Conservation (phyloP, 2,329 filamentous ascomycete genomes). For the Dichotomopilus funicola region DNA sequence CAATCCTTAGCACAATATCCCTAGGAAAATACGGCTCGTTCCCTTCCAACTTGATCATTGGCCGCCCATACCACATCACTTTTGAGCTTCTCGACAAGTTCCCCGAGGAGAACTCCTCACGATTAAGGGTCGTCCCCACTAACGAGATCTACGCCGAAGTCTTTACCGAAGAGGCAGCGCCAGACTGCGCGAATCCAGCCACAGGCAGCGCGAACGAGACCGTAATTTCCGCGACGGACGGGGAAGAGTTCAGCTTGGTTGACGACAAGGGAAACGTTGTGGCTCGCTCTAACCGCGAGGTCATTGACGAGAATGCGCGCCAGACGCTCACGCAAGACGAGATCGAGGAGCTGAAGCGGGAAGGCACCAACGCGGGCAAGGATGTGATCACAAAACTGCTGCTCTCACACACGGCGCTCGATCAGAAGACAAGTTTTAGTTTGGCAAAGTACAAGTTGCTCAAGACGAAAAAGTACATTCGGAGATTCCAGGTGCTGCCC, state of each 20-base stretch:
- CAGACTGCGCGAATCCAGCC: slow-evolving; percentile 29
- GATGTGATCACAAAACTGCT: slow-evolving; percentile 92
- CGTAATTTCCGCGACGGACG: slow-evolving; percentile 34
- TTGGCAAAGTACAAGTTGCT: slow-evolving; percentile 92
- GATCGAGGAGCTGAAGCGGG: slow-evolving; percentile 66
- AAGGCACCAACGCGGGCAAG: slow-evolving; percentile 71
- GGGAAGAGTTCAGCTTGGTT: slow-evolving; percentile 40
- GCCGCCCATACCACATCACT: slow-evolving; percentile 85
- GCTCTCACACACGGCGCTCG: slow-evolving; percentile 78
- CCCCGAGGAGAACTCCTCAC: slow-evolving; percentile 57
- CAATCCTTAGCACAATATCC: slow-evolving; percentile 62
- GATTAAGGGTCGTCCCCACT: slow-evolving; percentile 71
- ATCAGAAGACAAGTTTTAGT: slow-evolving; percentile 91
- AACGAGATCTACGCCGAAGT: slow-evolving; percentile 79
- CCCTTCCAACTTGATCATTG: slow-evolving; percentile 79
- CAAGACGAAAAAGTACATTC: slow-evolving; percentile 90
- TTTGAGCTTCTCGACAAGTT: slow-evolving; percentile 77
- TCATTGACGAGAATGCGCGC: slow-evolving; percentile 55
- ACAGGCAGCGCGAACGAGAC: slow-evolving; percentile 35
- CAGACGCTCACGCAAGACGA: slow-evolving; percentile 74
- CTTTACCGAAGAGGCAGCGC: slow-evolving; percentile 39
- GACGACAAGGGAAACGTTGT: slow-evolving; percentile 42
- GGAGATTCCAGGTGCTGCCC: slow-evolving; percentile 77
- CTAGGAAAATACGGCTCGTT: slow-evolving; percentile 92
- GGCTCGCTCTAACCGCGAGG: slow-evolving; percentile 51